Conservation (phyloP, 2,329 filamentous ascomycete species). For the Monosporascus sp. region DNA sequence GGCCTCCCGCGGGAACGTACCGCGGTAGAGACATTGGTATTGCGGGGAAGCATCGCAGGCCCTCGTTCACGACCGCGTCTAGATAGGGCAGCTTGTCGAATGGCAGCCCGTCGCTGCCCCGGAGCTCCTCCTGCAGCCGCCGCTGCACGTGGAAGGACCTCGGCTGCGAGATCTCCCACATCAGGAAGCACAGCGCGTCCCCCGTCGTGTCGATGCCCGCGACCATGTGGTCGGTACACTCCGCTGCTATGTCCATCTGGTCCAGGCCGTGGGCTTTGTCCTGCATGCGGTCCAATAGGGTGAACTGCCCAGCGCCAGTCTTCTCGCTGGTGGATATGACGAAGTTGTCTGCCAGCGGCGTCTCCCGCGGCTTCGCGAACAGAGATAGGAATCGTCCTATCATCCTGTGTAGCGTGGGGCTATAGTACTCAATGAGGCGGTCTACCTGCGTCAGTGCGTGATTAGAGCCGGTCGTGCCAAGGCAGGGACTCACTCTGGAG, state of each 20-base stretch:
- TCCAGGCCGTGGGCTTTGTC: slow-evolving; percentile 46
- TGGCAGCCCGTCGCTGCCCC: slow-evolving; percentile 29
- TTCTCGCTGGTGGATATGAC: slow-evolving; percentile 48
- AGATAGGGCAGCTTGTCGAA: slow-evolving; percentile 53
- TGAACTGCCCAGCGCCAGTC: slow-evolving; percentile 46
- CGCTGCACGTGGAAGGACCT: slow-evolving; percentile 46
- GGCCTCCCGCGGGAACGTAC: slow-evolving; percentile 49
- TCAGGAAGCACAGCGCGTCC: slow-evolving; percentile 64
- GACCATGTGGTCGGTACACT: slow-evolving; percentile 68
- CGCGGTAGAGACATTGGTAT: slow-evolving; percentile 65
- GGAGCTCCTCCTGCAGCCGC: slow-evolving; percentile 48
- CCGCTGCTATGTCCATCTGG: slow-evolving; percentile 55
- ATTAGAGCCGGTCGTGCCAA: background rate
- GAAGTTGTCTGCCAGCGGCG: slow-evolving; percentile 55
- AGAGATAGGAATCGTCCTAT: slow-evolving; percentile 41
- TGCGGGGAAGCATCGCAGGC: slow-evolving; percentile 56
- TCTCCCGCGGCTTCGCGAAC: slow-evolving; percentile 50
- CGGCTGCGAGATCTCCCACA: slow-evolving; percentile 65
- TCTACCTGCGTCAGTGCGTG: slow-evolving; percentile 34
- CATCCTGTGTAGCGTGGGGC: slow-evolving; percentile 44
- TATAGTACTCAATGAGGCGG: slow-evolving; percentile 55
- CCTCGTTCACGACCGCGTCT: slow-evolving; percentile 60
- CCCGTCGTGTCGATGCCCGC: slow-evolving; percentile 70
- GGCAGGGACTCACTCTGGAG: slow-evolving; percentile 51
- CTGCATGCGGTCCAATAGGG: slow-evolving; percentile 54